These are phyloP conservation scores for Fusarium nelsonii DNA, from an alignment of 2,329 filamentous ascomycete genomes.

Conservation along the genomic window DNA sequence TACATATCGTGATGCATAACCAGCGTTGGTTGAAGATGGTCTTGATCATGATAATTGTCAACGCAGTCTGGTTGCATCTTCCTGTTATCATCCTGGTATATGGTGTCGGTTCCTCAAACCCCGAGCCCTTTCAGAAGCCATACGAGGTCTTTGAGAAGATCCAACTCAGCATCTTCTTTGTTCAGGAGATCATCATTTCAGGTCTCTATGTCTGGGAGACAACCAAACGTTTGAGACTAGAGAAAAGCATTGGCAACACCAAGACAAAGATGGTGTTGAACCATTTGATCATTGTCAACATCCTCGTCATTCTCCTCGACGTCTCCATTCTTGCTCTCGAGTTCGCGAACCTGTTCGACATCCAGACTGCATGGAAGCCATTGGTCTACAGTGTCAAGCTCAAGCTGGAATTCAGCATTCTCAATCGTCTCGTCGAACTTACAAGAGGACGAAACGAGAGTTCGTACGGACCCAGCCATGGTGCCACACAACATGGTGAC, in stretches of 20 bases:
- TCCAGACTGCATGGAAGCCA: conserved; percentile 44
- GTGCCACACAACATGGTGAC: conserved; percentile 11
- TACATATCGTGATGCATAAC: conserved; percentile 70
- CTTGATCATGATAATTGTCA: conserved; percentile 68
- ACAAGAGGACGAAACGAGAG: conserved; percentile 37
- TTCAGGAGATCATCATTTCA: conserved; percentile 58
- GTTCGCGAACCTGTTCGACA: conserved; percentile 54
- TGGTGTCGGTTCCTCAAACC: conserved; percentile 57
- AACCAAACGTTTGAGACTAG: conserved; percentile 59
- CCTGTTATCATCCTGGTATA: conserved; percentile 68
- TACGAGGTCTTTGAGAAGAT: conserved; percentile 65
- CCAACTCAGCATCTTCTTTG: conserved; percentile 66
- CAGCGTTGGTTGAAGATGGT: conserved; percentile 61
- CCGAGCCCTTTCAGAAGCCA: conserved; percentile 35
- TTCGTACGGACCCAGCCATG: conserved; percentile 38
- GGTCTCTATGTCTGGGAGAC: conserved; percentile 63
- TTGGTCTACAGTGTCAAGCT: conserved; percentile 54
- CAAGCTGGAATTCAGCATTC: conserved; percentile 55
- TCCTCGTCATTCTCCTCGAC: conserved; percentile 58
- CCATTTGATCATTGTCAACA: conserved; percentile 59
- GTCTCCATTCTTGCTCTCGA: conserved; percentile 49
- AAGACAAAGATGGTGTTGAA: conserved; percentile 40
- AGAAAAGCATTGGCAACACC: conserved; percentile 48
- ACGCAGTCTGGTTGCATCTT: conserved; percentile 65
- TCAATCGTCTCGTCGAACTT: conserved; percentile 52